phyloP scores from a whole-genome alignment of 2,329 filamentous ascomycete genomes.

The Colletotrichum sansevieriae region DNA sequence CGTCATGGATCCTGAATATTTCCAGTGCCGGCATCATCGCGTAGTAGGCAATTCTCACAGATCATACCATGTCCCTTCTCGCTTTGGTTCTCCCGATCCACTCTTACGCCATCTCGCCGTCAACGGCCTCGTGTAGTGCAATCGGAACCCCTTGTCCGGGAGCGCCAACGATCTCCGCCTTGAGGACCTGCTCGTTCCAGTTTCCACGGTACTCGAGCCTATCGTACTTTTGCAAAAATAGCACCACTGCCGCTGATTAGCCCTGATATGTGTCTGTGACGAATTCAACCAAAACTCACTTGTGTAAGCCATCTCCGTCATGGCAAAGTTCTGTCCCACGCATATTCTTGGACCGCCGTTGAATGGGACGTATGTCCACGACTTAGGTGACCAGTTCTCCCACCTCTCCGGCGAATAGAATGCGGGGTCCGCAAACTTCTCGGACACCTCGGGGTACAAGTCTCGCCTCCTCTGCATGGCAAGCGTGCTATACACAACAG shows the following conservation, averaged over 20 bases:
- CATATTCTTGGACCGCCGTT: slow-evolving; percentile 51
- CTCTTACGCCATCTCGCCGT: slow-evolving; percentile 39
- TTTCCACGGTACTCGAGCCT: slow-evolving; percentile 62
- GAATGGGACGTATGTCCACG: slow-evolving; percentile 65
- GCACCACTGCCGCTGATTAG: slow-evolving; percentile 52
- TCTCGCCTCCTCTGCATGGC: slow-evolving; percentile 64
- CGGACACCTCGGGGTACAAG: slow-evolving; percentile 60
- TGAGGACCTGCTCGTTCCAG: slow-evolving; percentile 59
- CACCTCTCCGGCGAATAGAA: slow-evolving; percentile 64
- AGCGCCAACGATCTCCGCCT: slow-evolving; percentile 59
- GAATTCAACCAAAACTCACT: slow-evolving; percentile 48
- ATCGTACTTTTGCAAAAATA: slow-evolving; percentile 72
- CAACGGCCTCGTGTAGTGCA: slow-evolving; percentile 51
- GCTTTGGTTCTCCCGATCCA: neutral
- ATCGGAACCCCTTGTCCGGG: slow-evolving; percentile 59
- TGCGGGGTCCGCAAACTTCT: slow-evolving; percentile 52
- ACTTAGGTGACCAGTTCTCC: slow-evolving; percentile 63
- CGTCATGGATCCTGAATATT: neutral
- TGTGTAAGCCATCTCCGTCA: slow-evolving; percentile 68
- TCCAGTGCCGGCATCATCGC: neutral
- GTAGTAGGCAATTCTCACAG: neutral
- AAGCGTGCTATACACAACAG: slow-evolving; percentile 63
- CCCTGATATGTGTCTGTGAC: neutral
- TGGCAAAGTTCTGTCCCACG: slow-evolving; percentile 71
- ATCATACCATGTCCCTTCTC: neutral